Percentiles rank a stretch among this genome's conserved stretches.
Evolutionary conservation across 192 early-diverging fungal genomes (phyloP).

Genomic region (Coemansia sp.): DNA sequence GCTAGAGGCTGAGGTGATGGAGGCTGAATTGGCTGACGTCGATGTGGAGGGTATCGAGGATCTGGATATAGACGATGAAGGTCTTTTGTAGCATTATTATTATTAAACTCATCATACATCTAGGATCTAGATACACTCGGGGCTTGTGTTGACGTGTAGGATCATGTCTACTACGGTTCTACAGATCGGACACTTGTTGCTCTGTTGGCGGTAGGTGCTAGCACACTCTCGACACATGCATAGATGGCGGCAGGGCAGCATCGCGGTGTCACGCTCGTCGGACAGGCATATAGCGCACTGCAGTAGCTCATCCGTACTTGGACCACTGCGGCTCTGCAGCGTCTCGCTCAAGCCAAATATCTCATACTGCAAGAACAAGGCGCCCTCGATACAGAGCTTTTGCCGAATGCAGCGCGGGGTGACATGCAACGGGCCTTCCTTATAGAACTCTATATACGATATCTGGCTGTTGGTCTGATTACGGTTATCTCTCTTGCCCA

Average conservation of each 20-base stretch:
- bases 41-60: conserved; percentile 3
- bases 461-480: conserved; percentile 27
- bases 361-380: conserved; percentile 40
- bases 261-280: conserved; percentile 68
- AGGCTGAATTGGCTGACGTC: conserved; percentile 31
- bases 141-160: conserved; percentile 29
- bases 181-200: conserved; percentile 55
- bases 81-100: neutral
- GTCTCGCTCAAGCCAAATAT: conserved; percentile 46
- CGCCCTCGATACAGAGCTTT: conserved; percentile 35
- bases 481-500: neutral
- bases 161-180: conserved; percentile 44
- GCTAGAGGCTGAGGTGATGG: conserved; percentile 38
- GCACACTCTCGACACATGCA: conserved; percentile 77
- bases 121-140: neutral
- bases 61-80: neutral
- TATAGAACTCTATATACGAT: conserved; percentile 45
- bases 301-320: conserved; percentile 41
- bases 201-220: conserved; percentile 60
- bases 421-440: conserved; percentile 27
- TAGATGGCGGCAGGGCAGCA: conserved; percentile 80
- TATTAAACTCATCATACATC: neutral
- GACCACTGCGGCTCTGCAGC: conserved; percentile 4
- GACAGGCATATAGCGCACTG: conserved; percentile 81
- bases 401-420: conserved; percentile 45